Evolutionary conservation across 495 filamentous ascomycete genomes (phyloP).

Genomic region (Penicilliopsis zonata): DNA sequence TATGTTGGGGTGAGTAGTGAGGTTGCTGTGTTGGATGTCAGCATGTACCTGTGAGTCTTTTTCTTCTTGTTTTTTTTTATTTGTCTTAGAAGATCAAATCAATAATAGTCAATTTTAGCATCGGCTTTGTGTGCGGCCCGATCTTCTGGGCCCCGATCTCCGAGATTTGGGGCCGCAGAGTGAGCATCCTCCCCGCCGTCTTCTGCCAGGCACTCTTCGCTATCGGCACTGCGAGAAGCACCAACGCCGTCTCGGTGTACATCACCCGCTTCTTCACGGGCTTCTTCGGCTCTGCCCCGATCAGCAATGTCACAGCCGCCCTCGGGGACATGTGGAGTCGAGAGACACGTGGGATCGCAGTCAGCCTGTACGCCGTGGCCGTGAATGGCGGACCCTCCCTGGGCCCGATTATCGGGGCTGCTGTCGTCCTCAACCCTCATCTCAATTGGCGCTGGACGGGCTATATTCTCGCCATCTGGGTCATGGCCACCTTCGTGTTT

Average conservation of each 20-base stretch:
- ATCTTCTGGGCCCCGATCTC: constrained; percentile 58
- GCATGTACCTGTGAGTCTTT: too few relatives aligned
- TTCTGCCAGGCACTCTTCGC: constrained; percentile 53
- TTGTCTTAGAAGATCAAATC: too few relatives aligned
- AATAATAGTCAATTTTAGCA: too few relatives aligned
- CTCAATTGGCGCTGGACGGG: constrained; percentile 46
- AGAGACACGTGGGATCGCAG: constrained; percentile 45
- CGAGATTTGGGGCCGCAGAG: constrained; percentile 50
- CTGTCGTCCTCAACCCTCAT: constrained; percentile 37
- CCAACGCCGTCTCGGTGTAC: constrained; percentile 61
- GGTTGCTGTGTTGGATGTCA: too few relatives aligned
- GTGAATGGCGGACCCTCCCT: constrained; percentile 52
- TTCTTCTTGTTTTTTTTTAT: too few relatives aligned
- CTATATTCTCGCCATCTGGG: constrained; percentile 33
- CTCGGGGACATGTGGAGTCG: constrained; percentile 52
- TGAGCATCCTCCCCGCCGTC: constrained; percentile 45
- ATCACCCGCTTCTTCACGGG: constrained; percentile 61
- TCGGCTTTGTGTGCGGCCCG: too few relatives aligned
- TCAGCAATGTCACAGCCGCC: constrained; percentile 62
- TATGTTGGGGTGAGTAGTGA: too few relatives aligned
- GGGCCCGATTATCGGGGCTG: constrained; percentile 48
- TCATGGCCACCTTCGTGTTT: constrained; percentile 38
- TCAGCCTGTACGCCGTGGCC: constrained; percentile 58
- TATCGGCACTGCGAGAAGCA: constrained; percentile 49
- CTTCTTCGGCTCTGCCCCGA: constrained; percentile 55